Evolutionary conservation across 1,139 yeast genomes (phyloP), one percentile per base, ranked within the genome.

Genomic region (Suhomyces wounanorum): DNA sequence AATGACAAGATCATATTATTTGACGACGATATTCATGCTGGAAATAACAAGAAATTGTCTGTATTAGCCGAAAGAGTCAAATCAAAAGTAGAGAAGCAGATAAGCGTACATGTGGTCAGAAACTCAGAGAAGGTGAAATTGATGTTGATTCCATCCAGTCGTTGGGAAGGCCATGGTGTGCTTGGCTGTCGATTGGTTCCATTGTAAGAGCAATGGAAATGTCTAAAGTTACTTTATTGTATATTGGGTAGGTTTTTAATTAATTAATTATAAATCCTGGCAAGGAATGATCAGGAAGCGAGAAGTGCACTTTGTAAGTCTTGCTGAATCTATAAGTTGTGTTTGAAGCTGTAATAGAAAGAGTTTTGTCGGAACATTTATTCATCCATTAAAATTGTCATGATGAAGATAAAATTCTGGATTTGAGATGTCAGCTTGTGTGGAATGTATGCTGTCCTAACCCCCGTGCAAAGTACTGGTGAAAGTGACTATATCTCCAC

Each of bases 381-480:
- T 6, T 21, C 23, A 6, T 21, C 23, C 23, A 3, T 21, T 21
- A 6, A 21, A 21, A 4, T 21, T 21, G 3, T 3, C 23, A 21
- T 21, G n/a, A n/a, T n/a, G n/a, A n/a, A n/a, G n/a, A n/a, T n/a
- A n/a, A 21, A 6, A 21, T 6, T 6, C 23, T 21, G n/a, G n/a
- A 21, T 21, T 6, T 21, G 23, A 21, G 3, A 21, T 21, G 3
- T 21, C 6, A 21, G 3, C 6, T 6, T 4, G 6, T 21, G 23
- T 21, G 31, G 13, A 28, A 9, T 28, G 5, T 11, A 13, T 11
- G 7, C 11, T 5, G 7, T n/a, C 33, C 68, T 70, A 92, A 47
- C 99, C 99, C 13, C 99, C 99, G 62, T 94, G 99, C 54, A 94
- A 75, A 3, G 99, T 94, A 47, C 96, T 88, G 5, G 97, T 94